phyloP scores from a whole-genome alignment of 495 filamentous ascomycete genomes.

The Hypomontagnella monticulosa region DNA sequence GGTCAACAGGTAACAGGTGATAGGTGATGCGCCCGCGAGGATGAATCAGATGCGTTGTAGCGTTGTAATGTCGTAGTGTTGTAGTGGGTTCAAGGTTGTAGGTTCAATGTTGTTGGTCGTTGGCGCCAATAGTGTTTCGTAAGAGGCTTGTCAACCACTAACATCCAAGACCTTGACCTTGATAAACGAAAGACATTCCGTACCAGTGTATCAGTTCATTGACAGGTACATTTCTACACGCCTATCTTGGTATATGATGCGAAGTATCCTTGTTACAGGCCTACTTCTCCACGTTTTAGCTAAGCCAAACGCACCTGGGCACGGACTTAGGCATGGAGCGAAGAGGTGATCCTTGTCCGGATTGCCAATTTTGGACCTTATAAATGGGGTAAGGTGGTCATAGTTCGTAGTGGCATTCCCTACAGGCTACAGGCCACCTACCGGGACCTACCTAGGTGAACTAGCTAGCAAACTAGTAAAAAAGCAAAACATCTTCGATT shows the following conservation, averaged over 20 bases:
- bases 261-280: neutral
- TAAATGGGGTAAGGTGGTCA: too few species aligned
- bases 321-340: neutral
- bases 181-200: neutral
- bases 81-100: too few species aligned
- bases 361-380: constrained; percentile 16
- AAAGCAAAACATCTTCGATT: too few species aligned
- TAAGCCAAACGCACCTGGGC: constrained; percentile 4
- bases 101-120: too few species aligned
- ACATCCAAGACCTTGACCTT: too few species aligned
- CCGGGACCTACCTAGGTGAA: too few species aligned
- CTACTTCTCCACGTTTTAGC: constrained; percentile 13
- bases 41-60: neutral
- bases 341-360: constrained; percentile 12
- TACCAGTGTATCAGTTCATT: constrained; percentile 2
- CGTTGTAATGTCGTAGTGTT: too few species aligned
- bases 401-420: too few species aligned
- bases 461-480: too few species aligned
- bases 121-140: constrained; percentile 9
- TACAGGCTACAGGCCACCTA: too few species aligned
- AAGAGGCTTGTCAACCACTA: too few species aligned
- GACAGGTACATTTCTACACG: constrained; percentile 1
- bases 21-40: constrained; percentile 16
- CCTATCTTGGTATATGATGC: neutral
- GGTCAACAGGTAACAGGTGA: too few species aligned